These are phyloP conservation scores for Tolypocladium pustulatum DNA, from an alignment of 2,329 filamentous ascomycete species.

Conservation along the genomic window DNA sequence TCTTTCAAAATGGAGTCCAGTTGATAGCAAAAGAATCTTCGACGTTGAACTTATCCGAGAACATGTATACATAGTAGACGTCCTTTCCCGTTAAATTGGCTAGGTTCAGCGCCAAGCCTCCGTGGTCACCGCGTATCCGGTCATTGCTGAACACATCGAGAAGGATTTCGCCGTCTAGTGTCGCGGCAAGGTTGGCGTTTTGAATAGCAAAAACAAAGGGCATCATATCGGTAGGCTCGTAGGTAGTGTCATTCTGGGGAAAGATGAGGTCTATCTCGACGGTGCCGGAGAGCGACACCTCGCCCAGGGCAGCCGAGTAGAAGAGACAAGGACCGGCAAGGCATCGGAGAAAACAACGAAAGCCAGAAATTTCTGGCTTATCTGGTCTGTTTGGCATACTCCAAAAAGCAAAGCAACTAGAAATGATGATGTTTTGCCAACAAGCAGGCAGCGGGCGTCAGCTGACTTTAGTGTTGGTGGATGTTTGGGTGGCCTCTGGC, in stretches of 20 bases:
- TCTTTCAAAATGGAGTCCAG: background rate
- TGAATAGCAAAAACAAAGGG: background rate
- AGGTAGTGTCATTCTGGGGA: background rate
- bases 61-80: background rate
- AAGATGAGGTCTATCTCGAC: background rate
- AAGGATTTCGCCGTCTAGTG: background rate
- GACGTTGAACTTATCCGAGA: background rate
- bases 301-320: background rate
- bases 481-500: too few species aligned
- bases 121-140: background rate
- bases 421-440: background rate
- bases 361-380: background rate
- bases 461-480: background rate
- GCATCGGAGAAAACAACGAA: background rate
- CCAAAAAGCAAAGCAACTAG: background rate
- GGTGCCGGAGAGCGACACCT: background rate
- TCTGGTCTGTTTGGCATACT: background rate
- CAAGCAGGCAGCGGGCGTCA: background rate
- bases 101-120: background rate
- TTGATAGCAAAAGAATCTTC: background rate
- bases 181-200: background rate
- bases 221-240: background rate
- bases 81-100: background rate
- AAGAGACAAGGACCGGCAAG: background rate
- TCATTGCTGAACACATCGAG: background rate